These are phyloP conservation scores for Pichia rugopelliculosa DNA, from an alignment of 805 yeast species.

Conservation along the genomic window DNA sequence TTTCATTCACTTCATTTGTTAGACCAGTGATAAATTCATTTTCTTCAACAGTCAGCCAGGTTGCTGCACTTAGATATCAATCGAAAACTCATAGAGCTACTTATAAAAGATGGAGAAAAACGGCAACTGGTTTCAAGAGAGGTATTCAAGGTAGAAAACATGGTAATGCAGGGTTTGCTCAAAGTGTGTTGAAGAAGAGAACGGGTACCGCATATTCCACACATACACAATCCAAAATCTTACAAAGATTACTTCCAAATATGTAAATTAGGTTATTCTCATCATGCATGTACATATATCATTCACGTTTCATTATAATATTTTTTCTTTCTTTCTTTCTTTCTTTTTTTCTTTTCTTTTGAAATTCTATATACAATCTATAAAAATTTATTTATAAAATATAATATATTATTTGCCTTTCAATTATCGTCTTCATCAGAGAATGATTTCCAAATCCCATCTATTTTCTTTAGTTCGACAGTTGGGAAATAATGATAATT, in stretches of 20 bases:
- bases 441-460: constrained; percentile 45
- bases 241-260: constrained; percentile 48
- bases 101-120: constrained; percentile 78
- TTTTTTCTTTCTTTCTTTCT: too few species aligned
- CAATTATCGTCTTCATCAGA: constrained; percentile 36
- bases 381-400: not conserved
- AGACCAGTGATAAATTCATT: constrained; percentile 13
- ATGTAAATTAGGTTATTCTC: constrained; percentile 13
- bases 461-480: constrained; percentile 46
- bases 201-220: constrained; percentile 52
- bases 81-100: constrained; percentile 84
- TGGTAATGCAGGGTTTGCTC: constrained; percentile 86
- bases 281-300: not conserved
- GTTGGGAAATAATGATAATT: constrained; percentile 87
- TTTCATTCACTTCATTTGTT: constrained; percentile 9
- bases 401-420: not conserved
- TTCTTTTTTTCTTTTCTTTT: too few species aligned
- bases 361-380: not conserved
- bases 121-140: constrained; percentile 59
- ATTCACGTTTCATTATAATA: too few species aligned
- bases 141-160: constrained; percentile 84
- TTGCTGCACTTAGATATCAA: constrained; percentile 15
- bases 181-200: constrained; percentile 49
- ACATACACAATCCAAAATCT: constrained; percentile 49
- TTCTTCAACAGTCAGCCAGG: constrained; percentile 18